These are phyloP conservation scores for Termitomyces sp. DNA, from an alignment of 768 basidiomycete genomes.

Conservation along the genomic window DNA sequence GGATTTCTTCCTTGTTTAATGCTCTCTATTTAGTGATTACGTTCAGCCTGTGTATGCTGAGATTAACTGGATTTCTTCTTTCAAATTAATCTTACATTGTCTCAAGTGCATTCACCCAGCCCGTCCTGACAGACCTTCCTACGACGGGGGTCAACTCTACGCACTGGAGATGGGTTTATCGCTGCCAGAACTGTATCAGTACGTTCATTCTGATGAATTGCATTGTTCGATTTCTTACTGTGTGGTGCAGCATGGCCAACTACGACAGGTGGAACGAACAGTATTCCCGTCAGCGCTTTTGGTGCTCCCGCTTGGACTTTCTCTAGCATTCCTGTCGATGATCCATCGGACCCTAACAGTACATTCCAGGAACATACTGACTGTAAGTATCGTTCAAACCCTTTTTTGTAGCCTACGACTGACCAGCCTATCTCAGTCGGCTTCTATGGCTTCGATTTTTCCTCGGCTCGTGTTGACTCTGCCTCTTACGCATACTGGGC, in stretches of 20 bases:
- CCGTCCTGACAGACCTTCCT: conserved; percentile 46
- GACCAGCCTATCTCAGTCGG: conserved; percentile 33
- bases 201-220: conserved; percentile 14
- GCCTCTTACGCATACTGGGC: conserved; percentile 45
- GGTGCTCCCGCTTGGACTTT: conserved; percentile 49
- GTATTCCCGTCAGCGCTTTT: conserved; percentile 26
- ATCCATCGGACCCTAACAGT: conserved; percentile 43
- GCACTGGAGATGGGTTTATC: conserved; percentile 64
- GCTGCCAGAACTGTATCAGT: conserved; percentile 64
- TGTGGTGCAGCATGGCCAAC: conserved; percentile 28
- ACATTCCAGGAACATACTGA: conserved; percentile 54
- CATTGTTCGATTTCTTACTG: not conserved
- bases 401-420: not conserved
- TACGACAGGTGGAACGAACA: conserved; percentile 29
- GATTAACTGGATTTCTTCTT: not conserved
- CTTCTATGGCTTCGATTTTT: conserved; percentile 50
- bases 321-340: conserved; percentile 36
- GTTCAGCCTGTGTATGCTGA: conserved; percentile 39
- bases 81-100: not conserved
- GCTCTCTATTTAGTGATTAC: conserved; percentile 33
- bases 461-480: conserved; percentile 38
- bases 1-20: not conserved
- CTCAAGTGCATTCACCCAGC: conserved; percentile 39
- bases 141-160: conserved; percentile 48
- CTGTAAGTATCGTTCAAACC: conserved; percentile 29